A percentile compares a stretch with the other conserved stretches of the same genome.
Conservation (phyloP, 495 filamentous ascomycete species). For the Penicillium paxilli region DNA sequence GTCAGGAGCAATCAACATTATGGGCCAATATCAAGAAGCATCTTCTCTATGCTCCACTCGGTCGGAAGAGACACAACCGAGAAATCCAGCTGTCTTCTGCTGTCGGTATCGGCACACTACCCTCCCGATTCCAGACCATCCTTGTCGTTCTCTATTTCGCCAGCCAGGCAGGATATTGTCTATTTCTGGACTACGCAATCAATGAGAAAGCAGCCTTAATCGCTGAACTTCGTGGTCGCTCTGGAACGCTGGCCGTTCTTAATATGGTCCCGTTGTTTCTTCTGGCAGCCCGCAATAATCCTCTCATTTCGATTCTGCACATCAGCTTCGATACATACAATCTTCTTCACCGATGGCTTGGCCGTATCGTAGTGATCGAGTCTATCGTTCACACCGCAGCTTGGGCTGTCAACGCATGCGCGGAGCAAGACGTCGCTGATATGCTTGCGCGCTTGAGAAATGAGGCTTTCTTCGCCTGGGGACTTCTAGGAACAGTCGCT, state of each 20-base stretch:
- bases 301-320: constrained; percentile 75
- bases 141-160: constrained; percentile 70
- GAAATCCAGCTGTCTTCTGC: constrained; percentile 84
- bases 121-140: constrained; percentile 78
- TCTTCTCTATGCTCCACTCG: constrained; percentile 78
- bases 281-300: constrained; percentile 89
- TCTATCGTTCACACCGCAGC: constrained; percentile 71
- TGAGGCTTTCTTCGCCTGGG: constrained; percentile 61
- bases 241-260: constrained; percentile 76
- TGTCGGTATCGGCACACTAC: constrained; percentile 86
- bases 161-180: constrained; percentile 78
- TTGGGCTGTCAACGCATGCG: constrained; percentile 58
- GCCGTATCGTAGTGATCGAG: constrained; percentile 80
- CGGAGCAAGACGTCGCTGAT: constrained; percentile 45
- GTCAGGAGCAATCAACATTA: constrained; percentile 62
- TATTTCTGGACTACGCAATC: constrained; percentile 65
- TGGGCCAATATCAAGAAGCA: constrained; percentile 78
- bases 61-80: constrained; percentile 80
- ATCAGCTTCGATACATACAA: constrained; percentile 98
- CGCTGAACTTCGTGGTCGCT: constrained; percentile 76
- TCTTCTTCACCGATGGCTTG: constrained; percentile 92
- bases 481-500: constrained; percentile 50
- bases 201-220: constrained; percentile 51
- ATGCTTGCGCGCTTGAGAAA: constrained; percentile 59
- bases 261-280: constrained; percentile 93